Conservation (phyloP, 164 flowering plant genomes). For the Berberis vulgaris region DNA sequence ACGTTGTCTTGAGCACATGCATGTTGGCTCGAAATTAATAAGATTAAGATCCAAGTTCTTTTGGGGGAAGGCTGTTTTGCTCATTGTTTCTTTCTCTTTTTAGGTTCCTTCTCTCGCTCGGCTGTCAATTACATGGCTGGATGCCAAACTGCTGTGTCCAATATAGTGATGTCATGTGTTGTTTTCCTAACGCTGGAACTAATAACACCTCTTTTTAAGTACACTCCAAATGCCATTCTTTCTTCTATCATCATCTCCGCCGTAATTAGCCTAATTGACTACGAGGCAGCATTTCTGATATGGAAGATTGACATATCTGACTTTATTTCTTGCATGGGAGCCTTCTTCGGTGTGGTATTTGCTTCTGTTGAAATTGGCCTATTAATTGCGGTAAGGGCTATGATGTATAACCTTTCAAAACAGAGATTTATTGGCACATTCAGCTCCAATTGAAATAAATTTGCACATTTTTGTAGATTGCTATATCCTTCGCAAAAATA, state of each 20-base stretch:
- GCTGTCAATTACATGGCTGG: constrained; percentile 95
- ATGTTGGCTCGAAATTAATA: too few species aligned
- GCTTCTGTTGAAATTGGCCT: too few species aligned
- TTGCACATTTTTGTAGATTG: constrained; percentile 29
- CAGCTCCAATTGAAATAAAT: background rate
- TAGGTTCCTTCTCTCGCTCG: constrained; percentile 96
- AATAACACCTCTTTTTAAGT: too few species aligned
- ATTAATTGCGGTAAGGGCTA: constrained; percentile 61
- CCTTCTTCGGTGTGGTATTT: constrained; percentile 82
- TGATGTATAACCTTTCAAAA: background rate
- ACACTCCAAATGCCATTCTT: constrained; percentile 84
- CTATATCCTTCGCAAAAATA: constrained; percentile 69
- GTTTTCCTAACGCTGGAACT: constrained; percentile 68
- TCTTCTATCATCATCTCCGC: constrained; percentile 82
- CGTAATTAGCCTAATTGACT: constrained; percentile 61
- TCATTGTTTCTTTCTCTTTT: too few species aligned
- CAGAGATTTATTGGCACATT: background rate
- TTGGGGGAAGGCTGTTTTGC: too few species aligned
- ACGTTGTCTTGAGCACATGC: too few species aligned
- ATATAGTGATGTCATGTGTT: constrained; percentile 75
- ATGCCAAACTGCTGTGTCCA: constrained; percentile 82
- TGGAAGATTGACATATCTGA: constrained; percentile 89
- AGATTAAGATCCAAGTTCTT: too few species aligned
- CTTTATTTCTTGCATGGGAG: constrained; percentile 88
- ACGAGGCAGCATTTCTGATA: constrained; percentile 52